phyloP scores from a whole-genome alignment of 495 filamentous ascomycete species.

The Aspergillus nanangensis region DNA sequence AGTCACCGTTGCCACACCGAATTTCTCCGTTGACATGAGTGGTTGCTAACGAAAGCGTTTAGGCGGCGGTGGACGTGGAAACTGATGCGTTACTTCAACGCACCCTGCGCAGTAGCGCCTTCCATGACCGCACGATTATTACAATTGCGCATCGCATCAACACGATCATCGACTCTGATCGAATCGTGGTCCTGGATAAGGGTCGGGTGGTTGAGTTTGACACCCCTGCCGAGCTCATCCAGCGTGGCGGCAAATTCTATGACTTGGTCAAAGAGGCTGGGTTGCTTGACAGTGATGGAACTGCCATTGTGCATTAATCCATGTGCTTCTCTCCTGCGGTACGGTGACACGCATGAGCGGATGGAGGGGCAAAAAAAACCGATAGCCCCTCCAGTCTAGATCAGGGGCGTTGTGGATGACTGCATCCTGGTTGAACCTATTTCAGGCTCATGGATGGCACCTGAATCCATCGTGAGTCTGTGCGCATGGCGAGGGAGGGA shows the following conservation, averaged over 20 bases:
- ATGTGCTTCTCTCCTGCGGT: not conserved
- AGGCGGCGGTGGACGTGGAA: conserved; percentile 92
- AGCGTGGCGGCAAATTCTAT: conserved; percentile 48
- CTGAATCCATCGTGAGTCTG: conserved; percentile 5
- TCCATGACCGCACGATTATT: conserved; percentile 90
- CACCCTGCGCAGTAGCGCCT: conserved; percentile 54
- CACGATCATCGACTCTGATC: conserved; percentile 89
- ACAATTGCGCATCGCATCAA: conserved; percentile 98
- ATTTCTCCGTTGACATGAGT: conserved; percentile 7
- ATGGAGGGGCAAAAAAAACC: not conserved
- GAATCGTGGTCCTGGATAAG: conserved; percentile 82
- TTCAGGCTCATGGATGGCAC: not conserved
- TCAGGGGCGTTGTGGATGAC: not conserved
- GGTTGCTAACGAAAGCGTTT: conserved; percentile 6
- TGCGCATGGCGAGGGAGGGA: conserved; percentile 4
- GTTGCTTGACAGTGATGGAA: conserved; percentile 45
- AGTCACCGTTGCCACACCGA: conserved; percentile 11
- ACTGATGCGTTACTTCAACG: conserved; percentile 78
- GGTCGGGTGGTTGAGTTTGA: conserved; percentile 58
- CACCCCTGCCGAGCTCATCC: conserved; percentile 51
- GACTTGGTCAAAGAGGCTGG: conserved; percentile 54
- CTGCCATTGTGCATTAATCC: conserved; percentile 11
- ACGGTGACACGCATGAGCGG: not conserved
- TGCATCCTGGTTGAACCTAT: conserved; percentile 3
- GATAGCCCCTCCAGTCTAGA: not conserved